Evolutionary conservation across 2,329 filamentous ascomycete genomes (phyloP).

Genomic region (Bertia moriformis): DNA sequence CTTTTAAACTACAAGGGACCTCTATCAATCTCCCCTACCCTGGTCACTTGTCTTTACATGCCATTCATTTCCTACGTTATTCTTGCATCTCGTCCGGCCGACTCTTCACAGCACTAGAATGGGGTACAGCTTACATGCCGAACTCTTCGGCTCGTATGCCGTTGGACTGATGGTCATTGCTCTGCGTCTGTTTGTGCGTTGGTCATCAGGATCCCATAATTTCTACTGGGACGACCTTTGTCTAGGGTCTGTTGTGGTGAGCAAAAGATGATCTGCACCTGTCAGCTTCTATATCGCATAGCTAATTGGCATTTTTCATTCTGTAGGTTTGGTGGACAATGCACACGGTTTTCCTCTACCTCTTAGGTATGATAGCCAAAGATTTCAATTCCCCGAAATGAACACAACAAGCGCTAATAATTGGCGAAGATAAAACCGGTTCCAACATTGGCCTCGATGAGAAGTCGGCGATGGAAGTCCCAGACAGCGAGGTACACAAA

Average conservation of each 20-base stretch:
- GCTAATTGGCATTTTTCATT: no score
- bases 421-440: slow-evolving; percentile 5
- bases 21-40: no score
- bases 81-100: no score
- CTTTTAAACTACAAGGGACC: no score
- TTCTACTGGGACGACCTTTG: not conserved
- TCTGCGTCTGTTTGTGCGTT: not conserved
- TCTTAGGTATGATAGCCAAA: no score
- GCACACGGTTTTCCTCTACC: not conserved
- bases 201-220: not conserved
- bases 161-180: not conserved
- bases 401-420: not conserved
- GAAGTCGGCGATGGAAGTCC: slow-evolving; percentile 10
- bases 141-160: not conserved
- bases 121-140: not conserved
- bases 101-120: no score
- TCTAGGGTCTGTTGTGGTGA: not conserved
- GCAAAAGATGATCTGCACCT: no score
- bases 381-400: no score
- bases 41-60: no score
- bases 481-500: slow-evolving; percentile 8
- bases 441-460: slow-evolving; percentile 11
- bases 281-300: no score
- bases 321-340: not conserved
- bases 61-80: no score